phyloP scores from a whole-genome alignment of 1,139 yeast genomes.

The Saccharomyces hybrid region DNA sequence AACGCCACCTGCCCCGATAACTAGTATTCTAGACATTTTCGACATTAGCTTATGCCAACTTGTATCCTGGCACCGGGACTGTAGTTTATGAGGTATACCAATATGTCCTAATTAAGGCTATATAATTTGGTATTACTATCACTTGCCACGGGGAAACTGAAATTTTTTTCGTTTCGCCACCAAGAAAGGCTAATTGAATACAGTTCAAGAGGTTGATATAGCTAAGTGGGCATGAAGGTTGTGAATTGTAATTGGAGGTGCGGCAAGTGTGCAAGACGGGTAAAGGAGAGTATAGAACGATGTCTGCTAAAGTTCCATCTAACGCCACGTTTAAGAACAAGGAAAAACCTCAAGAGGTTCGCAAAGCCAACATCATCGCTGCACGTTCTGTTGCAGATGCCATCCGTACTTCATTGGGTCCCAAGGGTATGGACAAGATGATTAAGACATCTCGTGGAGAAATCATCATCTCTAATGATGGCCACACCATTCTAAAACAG shows the following conservation, averaged over 20 bases:
- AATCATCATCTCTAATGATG: constrained; percentile 93
- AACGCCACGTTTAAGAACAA: constrained; percentile 88
- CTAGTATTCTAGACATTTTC: constrained; percentile 25
- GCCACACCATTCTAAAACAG: constrained; percentile 91
- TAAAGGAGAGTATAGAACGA: constrained; percentile 4
- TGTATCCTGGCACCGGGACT: neutral
- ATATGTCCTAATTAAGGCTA: neutral
- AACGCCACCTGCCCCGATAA: constrained; percentile 53
- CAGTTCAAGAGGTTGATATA: neutral
- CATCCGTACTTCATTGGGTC: constrained; percentile 93
- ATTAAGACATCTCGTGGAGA: constrained; percentile 88
- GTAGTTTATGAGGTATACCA: neutral
- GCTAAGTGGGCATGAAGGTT: neutral
- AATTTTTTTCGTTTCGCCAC: neutral
- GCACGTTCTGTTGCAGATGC: constrained; percentile 98
- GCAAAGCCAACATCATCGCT: constrained; percentile 86
- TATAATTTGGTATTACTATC: neutral
- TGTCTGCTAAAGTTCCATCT: constrained; percentile 41
- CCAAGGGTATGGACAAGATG: constrained; percentile 99
- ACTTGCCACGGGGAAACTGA: neutral
- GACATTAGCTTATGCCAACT: neutral
- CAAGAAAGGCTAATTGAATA: neutral
- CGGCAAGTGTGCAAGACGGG: neutral
- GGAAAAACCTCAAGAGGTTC: constrained; percentile 96
- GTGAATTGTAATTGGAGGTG: neutral